These are phyloP conservation scores for Suillus lakei DNA, from an alignment of 768 basidiomycete genomes.

Conservation along the genomic window DNA sequence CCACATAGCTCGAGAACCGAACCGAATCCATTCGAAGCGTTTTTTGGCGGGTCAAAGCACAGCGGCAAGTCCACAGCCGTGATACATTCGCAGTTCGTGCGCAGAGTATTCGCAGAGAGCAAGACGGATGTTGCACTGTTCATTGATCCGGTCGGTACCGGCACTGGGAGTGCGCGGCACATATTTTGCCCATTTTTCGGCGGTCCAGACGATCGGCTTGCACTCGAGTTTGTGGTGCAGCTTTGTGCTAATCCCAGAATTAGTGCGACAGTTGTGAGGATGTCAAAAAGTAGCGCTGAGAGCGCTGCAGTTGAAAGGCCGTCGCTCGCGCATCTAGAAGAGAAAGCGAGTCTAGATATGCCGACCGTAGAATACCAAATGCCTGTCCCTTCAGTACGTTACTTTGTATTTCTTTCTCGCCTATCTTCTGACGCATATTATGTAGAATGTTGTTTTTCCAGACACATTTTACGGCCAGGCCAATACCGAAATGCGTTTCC, in stretches of 20 bases:
- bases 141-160: conserved; percentile 64
- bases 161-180: conserved; percentile 49
- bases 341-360: conserved; percentile 45
- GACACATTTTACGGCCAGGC: conserved; percentile 76
- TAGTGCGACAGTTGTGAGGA: conserved; percentile 73
- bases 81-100: conserved; percentile 82
- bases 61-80: conserved; percentile 57
- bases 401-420: neutral
- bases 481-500: conserved; percentile 67
- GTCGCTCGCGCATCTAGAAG: conserved; percentile 60
- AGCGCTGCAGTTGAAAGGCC: conserved; percentile 63
- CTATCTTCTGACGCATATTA: conserved; percentile 12
- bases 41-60: conserved; percentile 62
- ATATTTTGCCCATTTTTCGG: conserved; percentile 92
- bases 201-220: conserved; percentile 91
- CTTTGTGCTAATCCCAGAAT: conserved; percentile 65
- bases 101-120: conserved; percentile 76
- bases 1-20: conserved; percentile 24
- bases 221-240: conserved; percentile 81
- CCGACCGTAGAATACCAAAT: conserved; percentile 17
- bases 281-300: conserved; percentile 42
- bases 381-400: conserved; percentile 15
- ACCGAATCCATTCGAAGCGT: conserved; percentile 74
- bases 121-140: conserved; percentile 83
- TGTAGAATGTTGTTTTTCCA: conserved; percentile 52